A percentile compares a stretch with the other conserved stretches of the same genome.
phyloP scores from a whole-genome alignment of 768 basidiomycete genomes.

The Paxillus involutus region DNA sequence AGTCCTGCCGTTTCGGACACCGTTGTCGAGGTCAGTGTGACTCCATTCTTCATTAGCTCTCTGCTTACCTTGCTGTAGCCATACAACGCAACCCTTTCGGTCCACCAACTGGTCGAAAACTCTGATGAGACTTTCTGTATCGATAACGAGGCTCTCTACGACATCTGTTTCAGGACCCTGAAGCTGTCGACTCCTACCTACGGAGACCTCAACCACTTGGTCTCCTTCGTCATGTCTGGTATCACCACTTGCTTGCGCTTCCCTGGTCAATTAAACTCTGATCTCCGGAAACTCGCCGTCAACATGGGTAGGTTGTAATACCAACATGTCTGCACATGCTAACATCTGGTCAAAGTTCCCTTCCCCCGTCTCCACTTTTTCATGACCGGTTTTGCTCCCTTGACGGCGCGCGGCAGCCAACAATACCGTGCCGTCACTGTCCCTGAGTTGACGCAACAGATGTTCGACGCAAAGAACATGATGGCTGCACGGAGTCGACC shows the following conservation, averaged over 20 bases:
- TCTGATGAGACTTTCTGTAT: constrained; percentile 99
- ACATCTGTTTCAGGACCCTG: constrained; percentile 97
- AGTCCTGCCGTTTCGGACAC: constrained; percentile 98
- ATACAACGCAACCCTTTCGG: constrained; percentile 97
- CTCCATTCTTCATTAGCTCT: background rate
- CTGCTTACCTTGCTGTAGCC: constrained; percentile 50
- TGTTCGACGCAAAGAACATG: constrained; percentile 99
- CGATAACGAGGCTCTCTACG: constrained; percentile 98
- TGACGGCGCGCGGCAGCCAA: constrained; percentile 91
- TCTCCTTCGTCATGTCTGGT: constrained; percentile 98
- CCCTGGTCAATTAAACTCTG: constrained; percentile 99
- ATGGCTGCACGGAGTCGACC: constrained; percentile 93
- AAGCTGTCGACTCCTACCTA: constrained; percentile 96
- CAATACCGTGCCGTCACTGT: constrained; percentile 97
- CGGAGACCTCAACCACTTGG: constrained; percentile 97
- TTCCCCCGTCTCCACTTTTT: constrained; percentile 99
- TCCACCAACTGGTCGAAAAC: constrained; percentile 99
- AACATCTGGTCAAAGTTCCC: constrained; percentile 57
- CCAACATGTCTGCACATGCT: background rate
- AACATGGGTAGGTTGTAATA: constrained; percentile 83
- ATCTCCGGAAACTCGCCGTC: constrained; percentile 95
- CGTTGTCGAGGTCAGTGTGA: constrained; percentile 77
- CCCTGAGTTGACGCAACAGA: constrained; percentile 96
- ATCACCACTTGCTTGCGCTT: constrained; percentile 98
- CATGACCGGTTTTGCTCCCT: constrained; percentile 94